Percentiles rank a stretch among this genome's conserved stretches.
Conservation (phyloP, 2,329 filamentous ascomycete genomes). For the Nemania sp. region DNA sequence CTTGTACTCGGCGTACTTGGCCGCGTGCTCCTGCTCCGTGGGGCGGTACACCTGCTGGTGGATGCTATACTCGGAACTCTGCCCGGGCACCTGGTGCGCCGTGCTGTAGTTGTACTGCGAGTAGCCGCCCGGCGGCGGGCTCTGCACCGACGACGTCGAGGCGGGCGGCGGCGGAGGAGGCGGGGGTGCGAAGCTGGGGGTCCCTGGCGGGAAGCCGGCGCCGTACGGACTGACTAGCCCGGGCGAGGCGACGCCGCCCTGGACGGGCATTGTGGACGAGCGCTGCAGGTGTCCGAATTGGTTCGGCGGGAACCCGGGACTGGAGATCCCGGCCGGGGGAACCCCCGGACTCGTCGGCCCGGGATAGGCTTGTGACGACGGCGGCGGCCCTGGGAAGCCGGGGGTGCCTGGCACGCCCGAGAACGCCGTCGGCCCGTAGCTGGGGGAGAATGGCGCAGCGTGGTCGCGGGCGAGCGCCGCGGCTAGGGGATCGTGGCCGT, state of each 20-base stretch:
- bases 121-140: slow-evolving; percentile 64
- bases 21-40: slow-evolving; percentile 67
- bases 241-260: slow-evolving; percentile 56
- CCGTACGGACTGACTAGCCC: slow-evolving; percentile 59
- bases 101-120: slow-evolving; percentile 63
- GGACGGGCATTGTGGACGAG: slow-evolving; percentile 62
- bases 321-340: slow-evolving; percentile 56
- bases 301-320: slow-evolving; percentile 57
- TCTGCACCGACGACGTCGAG: slow-evolving; percentile 22
- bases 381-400: slow-evolving; percentile 56
- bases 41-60: slow-evolving; percentile 79
- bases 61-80: slow-evolving; percentile 67
- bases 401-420: slow-evolving; percentile 55
- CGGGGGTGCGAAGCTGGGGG: slow-evolving; percentile 58
- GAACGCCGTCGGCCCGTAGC: slow-evolving; percentile 59
- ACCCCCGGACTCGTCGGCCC: slow-evolving; percentile 47
- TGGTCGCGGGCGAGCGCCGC: slow-evolving; percentile 70
- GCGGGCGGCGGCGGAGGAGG: slow-evolving; percentile 49
- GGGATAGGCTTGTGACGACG: slow-evolving; percentile 41
- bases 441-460: slow-evolving; percentile 63
- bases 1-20: slow-evolving; percentile 55
- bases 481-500: slow-evolving; percentile 67
- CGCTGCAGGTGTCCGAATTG: slow-evolving; percentile 62
- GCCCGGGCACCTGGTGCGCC: slow-evolving; percentile 18
- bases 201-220: slow-evolving; percentile 58